These are phyloP conservation scores for Globisporangium carolinianum DNA, from an alignment of 352 stramenopile genomes.

Conservation along the genomic window DNA sequence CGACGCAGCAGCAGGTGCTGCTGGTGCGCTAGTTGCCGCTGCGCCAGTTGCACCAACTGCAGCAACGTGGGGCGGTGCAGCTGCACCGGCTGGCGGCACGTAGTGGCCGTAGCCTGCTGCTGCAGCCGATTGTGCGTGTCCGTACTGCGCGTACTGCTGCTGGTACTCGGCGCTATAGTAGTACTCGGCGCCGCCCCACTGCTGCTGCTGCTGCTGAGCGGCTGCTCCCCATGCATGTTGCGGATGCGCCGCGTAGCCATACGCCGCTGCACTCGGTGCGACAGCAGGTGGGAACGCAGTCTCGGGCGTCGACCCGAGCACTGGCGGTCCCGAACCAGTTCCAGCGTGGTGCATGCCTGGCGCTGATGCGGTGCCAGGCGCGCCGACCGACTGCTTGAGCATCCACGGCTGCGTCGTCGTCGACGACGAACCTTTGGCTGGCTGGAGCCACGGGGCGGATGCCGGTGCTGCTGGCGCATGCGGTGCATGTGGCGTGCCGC, in stretches of 20 bases:
- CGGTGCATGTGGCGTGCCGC: slow-evolving; percentile 1
- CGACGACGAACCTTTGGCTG: slow-evolving; percentile 34
- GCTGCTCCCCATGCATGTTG: slow-evolving; percentile 12
- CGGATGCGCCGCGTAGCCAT: slow-evolving; percentile 5
- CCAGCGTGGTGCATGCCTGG: slow-evolving; percentile 12
- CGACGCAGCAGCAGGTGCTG: slow-evolving; percentile 1
- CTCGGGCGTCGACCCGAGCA: slow-evolving; percentile 34
- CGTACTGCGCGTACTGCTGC: slow-evolving; percentile 29
- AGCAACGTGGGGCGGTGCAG: background rate
- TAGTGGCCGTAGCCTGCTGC: slow-evolving; percentile 25
- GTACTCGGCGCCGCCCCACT: slow-evolving; percentile 28
- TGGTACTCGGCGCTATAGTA: slow-evolving; percentile 42
- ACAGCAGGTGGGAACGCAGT: slow-evolving; percentile 47
- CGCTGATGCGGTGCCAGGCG: slow-evolving; percentile 26
- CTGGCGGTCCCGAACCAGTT: slow-evolving; percentile 4
- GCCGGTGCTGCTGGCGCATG: slow-evolving; percentile 5
- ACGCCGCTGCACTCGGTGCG: slow-evolving; percentile 7
- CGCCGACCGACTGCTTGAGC: slow-evolving; percentile 37
- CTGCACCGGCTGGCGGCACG: slow-evolving; percentile 12
- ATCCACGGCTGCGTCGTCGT: slow-evolving; percentile 54
- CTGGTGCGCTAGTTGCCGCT: background rate
- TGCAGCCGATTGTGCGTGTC: background rate
- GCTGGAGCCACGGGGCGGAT: slow-evolving; percentile 63
- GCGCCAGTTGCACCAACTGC: slow-evolving; percentile 2
- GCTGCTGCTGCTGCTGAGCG: slow-evolving; percentile 13